Conservation (phyloP, 306 rosid genomes). For the Castanopsis chinensis region DNA sequence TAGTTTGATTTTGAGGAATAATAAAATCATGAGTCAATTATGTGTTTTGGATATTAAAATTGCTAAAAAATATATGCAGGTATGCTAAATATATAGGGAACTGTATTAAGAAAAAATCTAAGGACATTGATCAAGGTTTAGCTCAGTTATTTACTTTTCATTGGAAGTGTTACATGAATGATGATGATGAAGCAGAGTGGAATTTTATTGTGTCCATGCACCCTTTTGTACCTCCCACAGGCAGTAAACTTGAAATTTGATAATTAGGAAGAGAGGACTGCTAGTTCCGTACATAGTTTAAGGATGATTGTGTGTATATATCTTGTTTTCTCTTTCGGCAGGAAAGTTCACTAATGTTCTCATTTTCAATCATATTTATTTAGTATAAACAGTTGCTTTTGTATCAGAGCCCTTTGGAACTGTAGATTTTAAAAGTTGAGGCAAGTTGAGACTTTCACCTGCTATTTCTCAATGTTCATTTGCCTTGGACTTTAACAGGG, state of each 20-base stretch:
- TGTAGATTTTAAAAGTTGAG: neutral
- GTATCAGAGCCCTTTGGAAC: neutral
- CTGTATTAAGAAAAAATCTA: neutral
- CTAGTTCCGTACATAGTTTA: neutral
- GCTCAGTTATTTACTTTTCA: neutral
- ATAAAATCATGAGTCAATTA: neutral
- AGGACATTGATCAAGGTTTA: neutral
- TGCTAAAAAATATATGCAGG: neutral
- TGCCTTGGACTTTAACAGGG: conserved; percentile 19
- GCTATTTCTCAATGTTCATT: neutral
- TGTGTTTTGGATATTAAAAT: neutral
- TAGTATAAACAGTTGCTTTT: neutral
- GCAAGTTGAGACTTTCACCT: neutral
- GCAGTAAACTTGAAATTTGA: neutral
- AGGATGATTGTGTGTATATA: neutral
- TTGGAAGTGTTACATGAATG: neutral
- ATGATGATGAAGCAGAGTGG: neutral
- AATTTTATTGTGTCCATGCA: neutral
- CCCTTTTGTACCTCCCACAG: no score
- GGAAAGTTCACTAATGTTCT: neutral
- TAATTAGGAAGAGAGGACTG: neutral
- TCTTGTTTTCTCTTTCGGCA: neutral
- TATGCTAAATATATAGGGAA: neutral
- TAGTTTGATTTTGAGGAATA: neutral
- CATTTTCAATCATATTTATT: neutral